Evolutionary conservation across 208 protist genomes (phyloP).

Genomic region (Strigomonas culicis): DNA sequence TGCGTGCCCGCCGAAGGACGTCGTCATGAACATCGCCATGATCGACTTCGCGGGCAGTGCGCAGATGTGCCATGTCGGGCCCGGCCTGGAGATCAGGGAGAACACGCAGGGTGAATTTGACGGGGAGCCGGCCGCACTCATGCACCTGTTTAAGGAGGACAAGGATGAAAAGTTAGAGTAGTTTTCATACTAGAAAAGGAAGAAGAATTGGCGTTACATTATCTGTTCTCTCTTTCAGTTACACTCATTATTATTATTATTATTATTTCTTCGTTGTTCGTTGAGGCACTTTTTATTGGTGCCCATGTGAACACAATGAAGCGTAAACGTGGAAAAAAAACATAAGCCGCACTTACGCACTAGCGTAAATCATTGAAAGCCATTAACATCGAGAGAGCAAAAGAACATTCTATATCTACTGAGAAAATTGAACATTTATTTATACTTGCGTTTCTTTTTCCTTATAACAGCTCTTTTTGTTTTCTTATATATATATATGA

Average conservation of each 20-base stretch:
- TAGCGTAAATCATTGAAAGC: no score
- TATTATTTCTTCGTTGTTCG: no score
- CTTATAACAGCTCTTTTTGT: not conserved
- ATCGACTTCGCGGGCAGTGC: constrained; percentile 54
- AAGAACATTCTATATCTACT: not conserved
- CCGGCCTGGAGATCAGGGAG: constrained; percentile 13
- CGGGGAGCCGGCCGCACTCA: constrained; percentile 25
- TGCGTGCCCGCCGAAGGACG: constrained; percentile 19
- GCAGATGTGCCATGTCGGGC: constrained; percentile 28
- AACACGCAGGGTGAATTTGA: constrained; percentile 20
- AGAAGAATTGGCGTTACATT: not conserved
- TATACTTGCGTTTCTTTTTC: not conserved
- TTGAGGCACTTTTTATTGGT: no score
- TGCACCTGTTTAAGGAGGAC: constrained; percentile 31
- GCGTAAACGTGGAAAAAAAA: no score
- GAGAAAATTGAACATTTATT: not conserved
- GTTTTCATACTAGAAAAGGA: not conserved
- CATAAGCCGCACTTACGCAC: not conserved
- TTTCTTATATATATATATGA: not conserved
- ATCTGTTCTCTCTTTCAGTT: not conserved
- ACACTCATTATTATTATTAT: not conserved
- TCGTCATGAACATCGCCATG: constrained; percentile 23
- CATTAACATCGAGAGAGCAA: not conserved
- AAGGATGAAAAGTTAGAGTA: constrained; percentile 12
- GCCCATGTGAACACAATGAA: no score